phyloP scores from a whole-genome alignment of 2,329 filamentous ascomycete genomes.

The Pseudogymnoascus sp. region DNA sequence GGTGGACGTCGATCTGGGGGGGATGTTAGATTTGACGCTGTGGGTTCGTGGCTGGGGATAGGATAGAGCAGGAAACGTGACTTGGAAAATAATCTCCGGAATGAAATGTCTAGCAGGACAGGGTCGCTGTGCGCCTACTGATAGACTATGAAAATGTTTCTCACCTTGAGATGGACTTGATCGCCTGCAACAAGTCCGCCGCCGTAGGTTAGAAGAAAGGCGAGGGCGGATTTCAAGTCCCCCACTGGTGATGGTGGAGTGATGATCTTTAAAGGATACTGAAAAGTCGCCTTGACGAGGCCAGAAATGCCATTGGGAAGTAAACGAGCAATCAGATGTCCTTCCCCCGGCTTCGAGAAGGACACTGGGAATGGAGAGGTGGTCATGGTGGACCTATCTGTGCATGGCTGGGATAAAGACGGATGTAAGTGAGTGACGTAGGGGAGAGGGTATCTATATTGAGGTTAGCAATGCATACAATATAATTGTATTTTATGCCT shows the following conservation, averaged over 20 bases:
- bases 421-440: not conserved
- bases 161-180: slow-evolving; percentile 53
- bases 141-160: not conserved
- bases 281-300: slow-evolving; percentile 69
- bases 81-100: not conserved
- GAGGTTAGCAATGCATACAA: not conserved
- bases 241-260: slow-evolving; percentile 58
- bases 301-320: slow-evolving; percentile 64
- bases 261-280: slow-evolving; percentile 92
- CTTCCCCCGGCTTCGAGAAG: slow-evolving; percentile 66
- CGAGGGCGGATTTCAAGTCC: slow-evolving; percentile 59
- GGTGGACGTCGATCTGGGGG: slow-evolving; percentile 49
- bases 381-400: slow-evolving; percentile 14
- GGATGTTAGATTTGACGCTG: not conserved
- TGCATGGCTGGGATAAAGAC: slow-evolving; percentile 24
- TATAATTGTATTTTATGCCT: not conserved
- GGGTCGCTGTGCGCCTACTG: not conserved
- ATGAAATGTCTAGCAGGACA: not conserved
- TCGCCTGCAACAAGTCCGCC: slow-evolving; percentile 89
- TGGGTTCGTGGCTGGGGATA: not conserved
- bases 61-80: not conserved
- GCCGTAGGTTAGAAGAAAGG: slow-evolving; percentile 90
- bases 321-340: slow-evolving; percentile 63
- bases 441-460: not conserved
- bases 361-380: slow-evolving; percentile 45